Evolutionary conservation across 106 monocot genomes (phyloP), one percentile per base, ranked within the genome.

Genomic region (Allium cepa): DNA sequence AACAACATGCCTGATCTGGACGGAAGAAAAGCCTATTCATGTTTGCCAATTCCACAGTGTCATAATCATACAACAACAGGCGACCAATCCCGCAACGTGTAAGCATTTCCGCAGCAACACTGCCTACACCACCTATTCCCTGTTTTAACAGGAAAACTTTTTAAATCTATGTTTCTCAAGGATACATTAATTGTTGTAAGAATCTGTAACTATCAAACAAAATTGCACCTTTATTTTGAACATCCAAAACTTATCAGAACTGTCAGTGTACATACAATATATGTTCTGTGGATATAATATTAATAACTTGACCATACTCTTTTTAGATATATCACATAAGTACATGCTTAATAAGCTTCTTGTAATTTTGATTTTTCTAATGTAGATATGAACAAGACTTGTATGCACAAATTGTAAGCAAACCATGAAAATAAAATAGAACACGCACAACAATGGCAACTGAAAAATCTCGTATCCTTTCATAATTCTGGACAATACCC

Each of bases 1-100:
- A 7, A 59, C 13, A 70, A 17, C 81, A 87, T 91, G 79, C 96
- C 86, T 97, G 96, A 36, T 97, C 96, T 73, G 96, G 96, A 67
- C 96, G 91, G 72, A 97, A 97, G 81, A 97, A 97, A 50, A 97
- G 67, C 71, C 92, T 86, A 74, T 97, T 97, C 96, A 97, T 97
- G 67, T 97, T 97, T 36, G 92, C 96, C 69, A 92, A 60, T 71
- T 97, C 96, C 70, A 92, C 96, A 13, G 88, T 88, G 57, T 97
- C 96, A 84, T 96, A 96, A 63, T 97, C 92, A 71, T 89, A 97
- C 74, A 97, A 82, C 79, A 97, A 75, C 26, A 97, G 78, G 27
- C 96, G 88, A 17, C 96, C 96, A 84, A 97, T 89, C 2, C 96
- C 96, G 56, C 92, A 97, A 50, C 88, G 77, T 49, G 96, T 97